phyloP scores from a whole-genome alignment of 2,329 filamentous ascomycete species.

The Cladorrhinum sp. region DNA sequence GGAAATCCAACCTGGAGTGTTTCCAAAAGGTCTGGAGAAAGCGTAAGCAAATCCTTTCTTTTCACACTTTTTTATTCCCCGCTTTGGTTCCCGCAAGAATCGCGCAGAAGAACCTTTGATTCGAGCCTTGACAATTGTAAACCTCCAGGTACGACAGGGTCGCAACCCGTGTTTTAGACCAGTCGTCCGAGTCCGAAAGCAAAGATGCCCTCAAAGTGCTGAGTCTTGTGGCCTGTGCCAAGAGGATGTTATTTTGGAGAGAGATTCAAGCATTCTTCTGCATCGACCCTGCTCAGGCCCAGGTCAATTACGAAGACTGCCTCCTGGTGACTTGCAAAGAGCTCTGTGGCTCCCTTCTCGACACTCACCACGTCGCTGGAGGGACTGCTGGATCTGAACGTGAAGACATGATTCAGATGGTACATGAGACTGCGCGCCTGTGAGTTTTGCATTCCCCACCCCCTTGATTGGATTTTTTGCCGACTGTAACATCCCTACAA shows the following conservation, averaged over 20 bases:
- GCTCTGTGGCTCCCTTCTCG: not conserved
- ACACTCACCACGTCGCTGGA: not conserved
- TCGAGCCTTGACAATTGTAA: too few relatives aligned
- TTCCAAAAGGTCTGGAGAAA: not conserved
- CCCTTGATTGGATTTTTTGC: not conserved
- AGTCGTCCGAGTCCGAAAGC: not conserved
- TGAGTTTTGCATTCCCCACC: not conserved
- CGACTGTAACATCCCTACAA: not conserved
- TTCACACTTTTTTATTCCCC: too few relatives aligned
- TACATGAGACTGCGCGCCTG: not conserved
- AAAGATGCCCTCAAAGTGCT: not conserved
- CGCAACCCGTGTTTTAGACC: not conserved
- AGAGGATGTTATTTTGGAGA: not conserved
- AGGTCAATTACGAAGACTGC: not conserved
- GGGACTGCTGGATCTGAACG: not conserved
- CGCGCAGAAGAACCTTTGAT: too few relatives aligned
- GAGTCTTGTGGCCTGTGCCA: not conserved
- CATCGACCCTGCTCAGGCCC: not conserved
- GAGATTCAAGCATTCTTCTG: not conserved
- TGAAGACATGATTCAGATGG: not conserved
- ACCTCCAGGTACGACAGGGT: not conserved
- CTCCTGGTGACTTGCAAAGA: not conserved
- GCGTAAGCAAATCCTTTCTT: not conserved
- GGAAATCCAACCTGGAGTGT: not conserved
- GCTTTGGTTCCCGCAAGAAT: too few relatives aligned